Base-by-base conservation (phyloP, 2,329 filamentous ascomycete species). In the Ophiocordyceps camponoti-floridani region DNA sequence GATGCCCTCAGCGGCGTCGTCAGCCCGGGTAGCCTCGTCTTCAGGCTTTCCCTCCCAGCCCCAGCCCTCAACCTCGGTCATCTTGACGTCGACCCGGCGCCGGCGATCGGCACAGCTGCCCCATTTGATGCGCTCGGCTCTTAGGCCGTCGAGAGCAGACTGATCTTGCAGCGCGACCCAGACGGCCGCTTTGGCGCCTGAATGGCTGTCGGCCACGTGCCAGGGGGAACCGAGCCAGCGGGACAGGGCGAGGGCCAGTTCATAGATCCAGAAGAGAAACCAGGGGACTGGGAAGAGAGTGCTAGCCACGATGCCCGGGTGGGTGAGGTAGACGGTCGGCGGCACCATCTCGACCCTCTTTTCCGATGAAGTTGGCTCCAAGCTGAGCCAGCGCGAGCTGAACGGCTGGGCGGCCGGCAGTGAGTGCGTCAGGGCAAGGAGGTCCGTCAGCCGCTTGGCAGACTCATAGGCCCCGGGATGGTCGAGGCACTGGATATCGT, bases 51-150 rank as follows among this genome's bases (percentile, higher is more conserved):
- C 79, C 50, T 75, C 66, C 61, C 78, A 81, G 0, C 86, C 88
- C 87, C 88, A 95, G 8, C 86, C 84, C 40, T 84, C 78, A 3
- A 94, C 80, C 60, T 94, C 85, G 1, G 87, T 93, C 54, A 77
- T 76, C 61, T 80, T 82, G 5, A 85, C 75, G 37, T 71, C 65
- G 47, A 74, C 71, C 18, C 69, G 63, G 0, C 81, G 78, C 45
- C 63, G 59, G 11, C 72, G 59, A 50, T 80, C 72, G 9, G 72
- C 73, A n/a, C 76, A 73, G 28, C 82, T 83, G 3, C 89, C 89
- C 89, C 89, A 96, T 65, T 96, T 96, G 46, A 67, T 43, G 61
- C 72, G 58, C 68, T 78, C 49, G 4, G 69, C 73, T 27, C 56
- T 66, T 35, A 69, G 58, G 2, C 65, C 67, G 43, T 84, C 74